phyloP scores from a whole-genome alignment of 1,284 basidiomycete genomes.

The Cryptococcus wingfieldii region DNA sequence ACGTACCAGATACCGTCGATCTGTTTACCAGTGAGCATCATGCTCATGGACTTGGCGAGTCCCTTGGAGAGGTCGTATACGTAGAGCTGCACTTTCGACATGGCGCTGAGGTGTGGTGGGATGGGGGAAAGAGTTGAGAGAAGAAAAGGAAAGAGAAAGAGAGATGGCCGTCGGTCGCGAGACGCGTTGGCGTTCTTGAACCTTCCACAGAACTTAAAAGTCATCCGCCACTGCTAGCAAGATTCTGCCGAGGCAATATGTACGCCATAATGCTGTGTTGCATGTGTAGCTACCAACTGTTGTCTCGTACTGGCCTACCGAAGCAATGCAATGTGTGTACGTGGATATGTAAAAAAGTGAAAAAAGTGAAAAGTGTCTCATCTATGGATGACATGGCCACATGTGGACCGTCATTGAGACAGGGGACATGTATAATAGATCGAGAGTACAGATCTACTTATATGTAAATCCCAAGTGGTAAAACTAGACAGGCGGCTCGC shows the following conservation, averaged over 20 bases:
- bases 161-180: not conserved
- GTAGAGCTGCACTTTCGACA: slow-evolving; percentile 65
- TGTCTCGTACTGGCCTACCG: not conserved
- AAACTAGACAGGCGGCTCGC: not conserved
- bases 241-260: too few species aligned
- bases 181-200: not conserved
- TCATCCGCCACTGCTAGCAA: not conserved
- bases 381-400: too few species aligned
- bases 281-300: not conserved
- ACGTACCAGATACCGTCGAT: slow-evolving; percentile 82
- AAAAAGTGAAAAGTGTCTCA: not conserved
- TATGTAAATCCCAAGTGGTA: too few species aligned
- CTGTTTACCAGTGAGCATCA: slow-evolving; percentile 73
- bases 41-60: slow-evolving; percentile 68
- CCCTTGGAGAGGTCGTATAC: slow-evolving; percentile 87
- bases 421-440: too few species aligned
- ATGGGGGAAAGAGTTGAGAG: not conserved
- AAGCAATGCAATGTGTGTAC: not conserved
- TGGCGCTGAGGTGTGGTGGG: slow-evolving; percentile 8
- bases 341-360: not conserved
- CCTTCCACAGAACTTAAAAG: not conserved
- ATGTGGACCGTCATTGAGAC: too few species aligned
- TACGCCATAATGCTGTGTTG: not conserved
- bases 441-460: too few species aligned
- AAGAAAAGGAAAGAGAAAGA: not conserved